These are phyloP conservation scores for Didymella pomorum DNA, from an alignment of 2,329 filamentous ascomycete genomes.

Conservation along the genomic window DNA sequence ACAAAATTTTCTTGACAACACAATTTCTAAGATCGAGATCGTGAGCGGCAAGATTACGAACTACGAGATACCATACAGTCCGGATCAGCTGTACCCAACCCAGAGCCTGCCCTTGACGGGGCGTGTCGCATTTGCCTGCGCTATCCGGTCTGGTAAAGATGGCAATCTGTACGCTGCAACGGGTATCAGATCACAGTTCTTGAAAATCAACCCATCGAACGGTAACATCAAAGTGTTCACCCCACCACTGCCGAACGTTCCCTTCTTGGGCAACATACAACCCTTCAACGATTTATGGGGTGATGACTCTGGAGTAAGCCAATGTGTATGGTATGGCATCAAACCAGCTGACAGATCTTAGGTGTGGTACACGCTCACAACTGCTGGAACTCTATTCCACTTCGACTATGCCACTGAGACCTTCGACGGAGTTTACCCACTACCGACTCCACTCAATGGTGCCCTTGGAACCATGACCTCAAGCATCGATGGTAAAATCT, in stretches of 20 bases:
- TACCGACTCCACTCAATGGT: conserved; percentile 21
- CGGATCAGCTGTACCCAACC: conserved; percentile 16
- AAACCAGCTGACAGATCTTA: not conserved
- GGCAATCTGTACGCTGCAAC: conserved; percentile 21
- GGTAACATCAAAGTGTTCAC: conserved; percentile 23
- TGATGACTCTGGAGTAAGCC: conserved; percentile 11
- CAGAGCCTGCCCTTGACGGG: conserved; percentile 15
- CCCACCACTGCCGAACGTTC: conserved; percentile 19
- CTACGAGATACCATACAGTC: conserved; percentile 17
- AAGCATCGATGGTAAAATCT: conserved; percentile 22
- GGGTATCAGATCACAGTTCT: conserved; percentile 19
- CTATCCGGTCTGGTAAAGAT: conserved; percentile 17
- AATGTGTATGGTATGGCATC: no score
- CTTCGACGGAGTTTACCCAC: conserved; percentile 22
- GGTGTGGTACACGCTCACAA: conserved; percentile 26
- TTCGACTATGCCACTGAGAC: conserved; percentile 22
- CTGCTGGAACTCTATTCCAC: conserved; percentile 21
- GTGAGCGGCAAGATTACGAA: conserved; percentile 17
- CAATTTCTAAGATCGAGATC: conserved; percentile 20
- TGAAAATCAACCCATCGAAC: conserved; percentile 16
- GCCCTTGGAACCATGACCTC: conserved; percentile 19
- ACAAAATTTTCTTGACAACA: conserved; percentile 22
- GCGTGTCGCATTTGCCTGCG: conserved; percentile 18
- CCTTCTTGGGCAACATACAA: conserved; percentile 19
- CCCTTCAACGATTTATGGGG: conserved; percentile 22